These are phyloP conservation scores for Cardamine occulta DNA, from an alignment of 345 rosid genomes.

Conservation along the genomic window DNA sequence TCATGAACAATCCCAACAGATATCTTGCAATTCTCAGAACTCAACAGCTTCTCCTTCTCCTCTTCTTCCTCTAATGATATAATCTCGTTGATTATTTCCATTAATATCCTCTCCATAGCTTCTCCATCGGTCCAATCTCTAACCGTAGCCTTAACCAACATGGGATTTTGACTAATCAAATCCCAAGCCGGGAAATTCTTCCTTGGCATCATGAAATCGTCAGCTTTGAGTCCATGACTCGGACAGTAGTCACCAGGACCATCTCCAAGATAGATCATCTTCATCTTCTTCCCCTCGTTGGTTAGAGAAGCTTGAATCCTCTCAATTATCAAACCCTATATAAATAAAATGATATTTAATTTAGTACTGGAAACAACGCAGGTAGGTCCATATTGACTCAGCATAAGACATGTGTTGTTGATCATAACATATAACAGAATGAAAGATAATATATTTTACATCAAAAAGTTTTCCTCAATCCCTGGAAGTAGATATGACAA, in stretches of 20 bases:
- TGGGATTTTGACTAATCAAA: conserved; percentile 59
- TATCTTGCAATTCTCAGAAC: conserved; percentile 38
- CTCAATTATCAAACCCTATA: conserved; percentile 60
- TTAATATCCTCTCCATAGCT: conserved; percentile 44
- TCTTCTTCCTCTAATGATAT: background rate
- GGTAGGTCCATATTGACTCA: background rate
- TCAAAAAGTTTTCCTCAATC: background rate
- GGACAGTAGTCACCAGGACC: conserved; percentile 88
- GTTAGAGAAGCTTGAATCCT: conserved; percentile 61
- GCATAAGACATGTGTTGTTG: conserved; percentile 15
- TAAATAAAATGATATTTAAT: background rate
- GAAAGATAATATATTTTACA: conserved; percentile 10
- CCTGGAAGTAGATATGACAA: background rate
- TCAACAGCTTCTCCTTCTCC: conserved; percentile 14
- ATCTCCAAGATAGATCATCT: conserved; percentile 82
- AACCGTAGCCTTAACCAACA: conserved; percentile 62
- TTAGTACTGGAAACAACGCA: background rate
- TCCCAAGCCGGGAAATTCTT: conserved; percentile 83
- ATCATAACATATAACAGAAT: conserved; percentile 1
- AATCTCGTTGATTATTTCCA: conserved; percentile 30
- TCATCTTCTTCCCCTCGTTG: conserved; percentile 52
- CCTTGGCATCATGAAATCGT: conserved; percentile 80
- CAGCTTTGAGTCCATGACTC: conserved; percentile 56
- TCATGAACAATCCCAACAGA: conserved; percentile 41
- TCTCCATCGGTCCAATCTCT: conserved; percentile 79